Conservation (phyloP, 2,329 filamentous ascomycete species). For the Hypoxylon sp. region DNA sequence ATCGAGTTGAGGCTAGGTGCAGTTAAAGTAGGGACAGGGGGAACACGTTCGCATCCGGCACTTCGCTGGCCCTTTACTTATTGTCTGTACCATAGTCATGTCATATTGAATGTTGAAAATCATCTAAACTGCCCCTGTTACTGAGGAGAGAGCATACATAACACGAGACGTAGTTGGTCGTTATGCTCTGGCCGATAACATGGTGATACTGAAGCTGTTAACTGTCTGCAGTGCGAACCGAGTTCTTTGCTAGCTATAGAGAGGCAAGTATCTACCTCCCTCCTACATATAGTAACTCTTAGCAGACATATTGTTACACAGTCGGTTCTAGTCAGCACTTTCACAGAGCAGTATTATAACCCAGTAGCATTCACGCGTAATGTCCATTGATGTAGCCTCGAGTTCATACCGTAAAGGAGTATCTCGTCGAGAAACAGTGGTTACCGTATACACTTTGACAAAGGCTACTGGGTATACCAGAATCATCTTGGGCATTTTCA, state of each 20-base stretch:
- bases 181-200: neutral
- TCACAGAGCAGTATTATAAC: neutral
- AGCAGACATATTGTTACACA: neutral
- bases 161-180: too few species aligned
- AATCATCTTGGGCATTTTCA: neutral
- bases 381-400: neutral
- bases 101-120: slow-evolving; percentile 44
- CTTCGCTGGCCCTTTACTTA: slow-evolving; percentile 40
- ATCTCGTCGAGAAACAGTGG: neutral
- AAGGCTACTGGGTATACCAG: neutral
- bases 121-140: slow-evolving; percentile 33
- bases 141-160: too few species aligned
- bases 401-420: neutral
- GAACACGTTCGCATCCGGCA: slow-evolving; percentile 40
- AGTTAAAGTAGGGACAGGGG: slow-evolving; percentile 35
- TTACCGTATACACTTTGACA: neutral
- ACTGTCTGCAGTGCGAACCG: too few species aligned
- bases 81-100: slow-evolving; percentile 46
- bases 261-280: too few species aligned
- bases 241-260: too few species aligned
- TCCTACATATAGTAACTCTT: neutral
- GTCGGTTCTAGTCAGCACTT: neutral
- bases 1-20: slow-evolving; percentile 34
- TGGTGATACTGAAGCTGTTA: neutral
- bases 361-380: neutral